Evolutionary conservation across 225 moss, liverwort and hornwort species (phyloP).

Genomic region (Marchantia paleacea): DNA sequence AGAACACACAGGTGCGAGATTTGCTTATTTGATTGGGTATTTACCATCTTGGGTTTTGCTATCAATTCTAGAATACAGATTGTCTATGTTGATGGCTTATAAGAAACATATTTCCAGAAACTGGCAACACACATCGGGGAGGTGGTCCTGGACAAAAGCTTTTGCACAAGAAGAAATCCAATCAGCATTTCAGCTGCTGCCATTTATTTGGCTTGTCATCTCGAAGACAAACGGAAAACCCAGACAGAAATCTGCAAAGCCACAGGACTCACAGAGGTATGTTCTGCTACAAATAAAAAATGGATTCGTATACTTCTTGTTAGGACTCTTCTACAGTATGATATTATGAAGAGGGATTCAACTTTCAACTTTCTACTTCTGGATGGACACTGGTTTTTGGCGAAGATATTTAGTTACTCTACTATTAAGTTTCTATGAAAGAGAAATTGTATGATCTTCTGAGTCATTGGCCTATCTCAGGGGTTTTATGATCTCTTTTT

Average conservation of each 20-base stretch:
- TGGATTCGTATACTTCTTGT: too few species aligned
- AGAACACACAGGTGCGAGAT: constrained; percentile 49
- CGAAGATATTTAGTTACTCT: too few species aligned
- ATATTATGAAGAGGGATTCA: too few species aligned
- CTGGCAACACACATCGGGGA: constrained; percentile 65
- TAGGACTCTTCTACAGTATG: too few species aligned
- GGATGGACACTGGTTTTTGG: too few species aligned
- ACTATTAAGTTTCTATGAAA: too few species aligned
- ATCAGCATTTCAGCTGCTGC: constrained; percentile 64
- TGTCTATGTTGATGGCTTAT: neutral
- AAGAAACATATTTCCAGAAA: constrained; percentile 29
- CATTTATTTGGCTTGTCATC: constrained; percentile 59
- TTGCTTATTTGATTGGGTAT: constrained; percentile 15
- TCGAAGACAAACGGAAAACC: constrained; percentile 61
- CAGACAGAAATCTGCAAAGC: constrained; percentile 66
- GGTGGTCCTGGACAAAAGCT: constrained; percentile 57
- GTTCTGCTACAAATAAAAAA: neutral
- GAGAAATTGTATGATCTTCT: too few species aligned
- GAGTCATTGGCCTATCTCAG: too few species aligned
- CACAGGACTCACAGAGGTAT: constrained; percentile 59
- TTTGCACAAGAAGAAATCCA: constrained; percentile 58
- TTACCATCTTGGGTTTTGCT: neutral
- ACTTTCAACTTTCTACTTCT: too few species aligned
- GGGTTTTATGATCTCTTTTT: too few species aligned
- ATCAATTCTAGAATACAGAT: neutral